A percentile compares a stretch with the other conserved stretches of the same genome.
phyloP scores from a whole-genome alignment of 2,329 filamentous ascomycete genomes.

The Trichoderma oligosporum region DNA sequence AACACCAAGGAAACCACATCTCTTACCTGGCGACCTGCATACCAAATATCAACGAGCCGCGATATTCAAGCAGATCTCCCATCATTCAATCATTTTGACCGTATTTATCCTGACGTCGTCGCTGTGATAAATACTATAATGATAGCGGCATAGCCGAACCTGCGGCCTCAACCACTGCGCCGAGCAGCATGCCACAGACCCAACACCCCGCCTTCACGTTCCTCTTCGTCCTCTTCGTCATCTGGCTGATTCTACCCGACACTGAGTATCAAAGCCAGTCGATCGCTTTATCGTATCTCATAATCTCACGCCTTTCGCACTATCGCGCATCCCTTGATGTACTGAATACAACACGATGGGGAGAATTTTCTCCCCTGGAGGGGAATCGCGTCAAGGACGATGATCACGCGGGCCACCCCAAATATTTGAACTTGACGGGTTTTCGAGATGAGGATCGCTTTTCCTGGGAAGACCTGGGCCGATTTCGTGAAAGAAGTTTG shows the following conservation, averaged over 20 bases:
- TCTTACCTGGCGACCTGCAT: too few relatives aligned
- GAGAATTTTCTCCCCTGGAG: constrained; percentile 52
- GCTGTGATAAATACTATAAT: constrained; percentile 18
- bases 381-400: constrained; percentile 17
- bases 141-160: constrained; percentile 17
- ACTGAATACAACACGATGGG: constrained; percentile 56
- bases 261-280: constrained; percentile 35
- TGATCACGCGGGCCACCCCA: constrained; percentile 25
- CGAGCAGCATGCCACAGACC: constrained; percentile 43
- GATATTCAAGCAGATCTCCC: neutral
- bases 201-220: constrained; percentile 39
- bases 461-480: constrained; percentile 69
- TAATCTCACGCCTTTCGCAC: constrained; percentile 45
- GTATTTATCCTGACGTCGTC: neutral
- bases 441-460: constrained; percentile 70
- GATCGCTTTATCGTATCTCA: constrained; percentile 34
- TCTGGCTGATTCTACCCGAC: constrained; percentile 40
- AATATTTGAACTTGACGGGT: constrained; percentile 70
- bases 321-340: constrained; percentile 51
- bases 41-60: neutral
- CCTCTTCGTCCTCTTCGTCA: constrained; percentile 34
- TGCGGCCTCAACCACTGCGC: constrained; percentile 16
- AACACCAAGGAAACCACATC: too few relatives aligned
- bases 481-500: constrained; percentile 62
- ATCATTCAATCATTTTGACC: neutral